Base-by-base conservation (phyloP, 495 filamentous ascomycete species). In the Penicillium macrosclerotiorum region DNA sequence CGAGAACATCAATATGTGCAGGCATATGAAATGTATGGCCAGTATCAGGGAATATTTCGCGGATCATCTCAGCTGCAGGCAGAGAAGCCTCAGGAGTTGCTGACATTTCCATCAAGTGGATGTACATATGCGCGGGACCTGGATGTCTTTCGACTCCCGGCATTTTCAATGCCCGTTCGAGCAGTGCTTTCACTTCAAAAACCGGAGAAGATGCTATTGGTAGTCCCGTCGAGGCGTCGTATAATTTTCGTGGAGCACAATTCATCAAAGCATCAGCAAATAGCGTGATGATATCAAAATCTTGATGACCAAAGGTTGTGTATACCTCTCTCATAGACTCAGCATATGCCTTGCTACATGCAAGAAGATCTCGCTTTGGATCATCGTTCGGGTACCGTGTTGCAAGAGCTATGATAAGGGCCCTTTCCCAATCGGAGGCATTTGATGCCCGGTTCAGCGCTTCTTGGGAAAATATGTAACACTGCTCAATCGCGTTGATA, bases 41-140 rank as follows among this genome's bases (percentile, higher is more conserved):
- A 1, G 77, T 67, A 40, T 85, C 79, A 0, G 83, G 82, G 4
- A 82, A 67, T 0, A 85, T 70, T 6, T 69, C 68, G 4, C 81
- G 75, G 7, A 85, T 74, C 29, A 67, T 68, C 47, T 84, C 77
- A 3, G 82, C 79, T 3, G 69, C 71, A 2, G 62, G 60, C 4
- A 85, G 58, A 0, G 77, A 81, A 3, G 47, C 49, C 41, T 83
- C 82, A 0, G 82, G 82, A 8, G 67, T 70, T 3, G 54, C 46
- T 1, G 81, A 84, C 81, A 84, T 85, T 52, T 86, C 82, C 75
- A 83, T 82, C 14, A 82, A 65, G 50, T 86, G 83, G 31, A 85
- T 83, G 53, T 84, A 84, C 16, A 83, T 63, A 49, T 86, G 82
- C 7, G 83, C 62, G 3, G 84, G 56, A 5, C 80, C 82, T 1